These are phyloP conservation scores for Populus trichocarpa DNA, from an alignment of 441 rosid genomes.

Conservation along the genomic window DNA sequence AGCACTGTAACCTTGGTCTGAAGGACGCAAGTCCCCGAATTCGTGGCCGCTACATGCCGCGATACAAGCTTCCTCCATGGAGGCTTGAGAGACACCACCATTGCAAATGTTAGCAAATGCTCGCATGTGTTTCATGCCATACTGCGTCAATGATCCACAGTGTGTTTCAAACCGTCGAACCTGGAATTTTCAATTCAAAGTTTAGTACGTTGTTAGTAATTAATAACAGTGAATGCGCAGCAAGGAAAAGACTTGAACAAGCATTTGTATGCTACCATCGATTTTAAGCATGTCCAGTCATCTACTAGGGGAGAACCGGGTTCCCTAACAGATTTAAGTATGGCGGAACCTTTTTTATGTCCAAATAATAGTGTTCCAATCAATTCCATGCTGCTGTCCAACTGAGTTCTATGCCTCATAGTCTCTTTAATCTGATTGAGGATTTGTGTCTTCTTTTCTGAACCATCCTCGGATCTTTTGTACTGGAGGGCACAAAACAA, in stretches of 20 bases:
- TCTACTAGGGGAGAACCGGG: constrained; percentile 64
- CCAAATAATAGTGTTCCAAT: constrained; percentile 61
- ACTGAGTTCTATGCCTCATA: constrained; percentile 47
- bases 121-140: constrained; percentile 96
- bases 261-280: constrained; percentile 38
- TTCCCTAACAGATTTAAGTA: constrained; percentile 41
- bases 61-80: constrained; percentile 59
- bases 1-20: constrained; percentile 62
- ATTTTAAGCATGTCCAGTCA: constrained; percentile 81
- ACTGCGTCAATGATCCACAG: constrained; percentile 79
- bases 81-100: constrained; percentile 35
- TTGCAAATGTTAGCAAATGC: constrained; percentile 90
- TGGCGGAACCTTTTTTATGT: constrained; percentile 30
- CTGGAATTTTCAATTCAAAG: constrained; percentile 28
- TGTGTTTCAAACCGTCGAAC: constrained; percentile 64
- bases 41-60: constrained; percentile 47
- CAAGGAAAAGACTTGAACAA: not conserved
- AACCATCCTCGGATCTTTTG: constrained; percentile 37
- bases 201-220: not conserved
- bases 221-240: not conserved
- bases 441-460: constrained; percentile 42
- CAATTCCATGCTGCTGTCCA: constrained; percentile 65
- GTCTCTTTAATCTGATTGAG: constrained; percentile 46
- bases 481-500: constrained; percentile 39
- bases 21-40: constrained; percentile 38